These are phyloP conservation scores for Apiospora aurea DNA, from an alignment of 2,329 filamentous ascomycete species.

Conservation along the genomic window DNA sequence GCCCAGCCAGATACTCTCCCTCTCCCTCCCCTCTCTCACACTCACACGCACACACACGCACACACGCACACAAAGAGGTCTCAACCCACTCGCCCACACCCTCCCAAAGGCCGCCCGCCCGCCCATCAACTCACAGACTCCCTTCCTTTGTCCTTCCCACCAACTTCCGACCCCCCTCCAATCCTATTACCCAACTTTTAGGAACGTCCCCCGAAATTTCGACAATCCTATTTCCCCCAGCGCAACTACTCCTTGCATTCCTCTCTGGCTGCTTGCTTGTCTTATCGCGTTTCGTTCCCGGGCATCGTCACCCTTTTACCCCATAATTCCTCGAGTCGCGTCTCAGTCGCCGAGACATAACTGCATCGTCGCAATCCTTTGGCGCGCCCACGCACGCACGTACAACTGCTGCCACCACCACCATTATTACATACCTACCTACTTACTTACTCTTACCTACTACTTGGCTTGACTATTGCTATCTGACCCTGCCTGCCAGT, in stretches of 20 bases:
- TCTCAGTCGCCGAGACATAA: constrained; percentile 23
- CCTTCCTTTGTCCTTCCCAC: constrained; percentile 20
- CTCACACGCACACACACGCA: no score
- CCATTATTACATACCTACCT: background rate
- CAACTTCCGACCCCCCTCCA: background rate
- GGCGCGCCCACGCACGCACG: constrained; percentile 10
- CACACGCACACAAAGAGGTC: constrained; percentile 13
- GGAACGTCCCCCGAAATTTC: constrained; percentile 21
- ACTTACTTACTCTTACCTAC: background rate
- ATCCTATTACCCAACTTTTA: constrained; percentile 17
- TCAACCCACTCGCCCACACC: constrained; percentile 17
- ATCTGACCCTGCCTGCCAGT: constrained; percentile 9
- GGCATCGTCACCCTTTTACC: constrained; percentile 19
- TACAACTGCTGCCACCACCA: background rate
- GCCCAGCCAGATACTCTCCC: background rate
- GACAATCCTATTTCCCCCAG: constrained; percentile 7
- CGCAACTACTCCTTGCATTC: constrained; percentile 22
- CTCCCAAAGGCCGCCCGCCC: constrained; percentile 12
- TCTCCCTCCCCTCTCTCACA: background rate
- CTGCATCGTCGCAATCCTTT: constrained; percentile 24
- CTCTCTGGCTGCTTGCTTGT: constrained; percentile 21
- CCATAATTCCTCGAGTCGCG: constrained; percentile 23
- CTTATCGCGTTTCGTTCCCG: constrained; percentile 17
- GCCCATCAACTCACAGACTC: constrained; percentile 1
- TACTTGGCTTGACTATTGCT: background rate